Conservation (phyloP, 257 asterid species). For the Prunella vulgaris region DNA sequence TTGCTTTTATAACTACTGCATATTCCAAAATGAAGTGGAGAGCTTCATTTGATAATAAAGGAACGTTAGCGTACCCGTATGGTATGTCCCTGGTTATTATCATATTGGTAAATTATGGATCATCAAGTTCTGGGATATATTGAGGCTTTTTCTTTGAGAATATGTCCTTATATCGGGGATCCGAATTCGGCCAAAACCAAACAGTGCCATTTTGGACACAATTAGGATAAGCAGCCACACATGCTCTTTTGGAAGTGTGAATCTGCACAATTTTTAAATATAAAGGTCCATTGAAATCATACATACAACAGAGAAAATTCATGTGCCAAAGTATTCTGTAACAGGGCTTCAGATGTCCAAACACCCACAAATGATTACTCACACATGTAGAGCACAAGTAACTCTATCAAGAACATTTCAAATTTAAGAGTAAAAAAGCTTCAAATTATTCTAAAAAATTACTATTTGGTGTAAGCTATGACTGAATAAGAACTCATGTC, state of each 20-base stretch:
- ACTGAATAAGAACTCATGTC: no score
- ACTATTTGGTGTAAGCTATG: no score
- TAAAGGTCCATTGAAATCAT: background rate
- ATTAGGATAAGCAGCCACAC: constrained; percentile 80
- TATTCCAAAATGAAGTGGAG: no score
- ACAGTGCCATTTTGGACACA: constrained; percentile 77
- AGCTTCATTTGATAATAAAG: no score
- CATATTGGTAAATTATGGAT: constrained; percentile 52
- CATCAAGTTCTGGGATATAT: constrained; percentile 80
- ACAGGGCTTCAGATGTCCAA: background rate
- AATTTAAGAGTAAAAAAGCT: background rate
- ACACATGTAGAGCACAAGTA: background rate
- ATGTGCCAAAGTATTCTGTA: background rate
- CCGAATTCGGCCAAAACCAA: constrained; percentile 95
- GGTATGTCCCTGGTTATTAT: constrained; percentile 69
- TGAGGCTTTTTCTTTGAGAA: constrained; percentile 61
- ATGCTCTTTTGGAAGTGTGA: constrained; percentile 74
- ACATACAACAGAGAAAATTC: background rate
- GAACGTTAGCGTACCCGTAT: constrained; percentile 56
- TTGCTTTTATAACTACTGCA: no score
- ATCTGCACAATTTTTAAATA: constrained; percentile 38
- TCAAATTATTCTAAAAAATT: no score
- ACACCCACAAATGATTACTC: background rate
- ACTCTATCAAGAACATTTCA: background rate
- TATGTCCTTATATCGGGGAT: constrained; percentile 56